Evolutionary conservation across 164 flowering plant species (phyloP).

Genomic region (Houttuynia cordata): DNA sequence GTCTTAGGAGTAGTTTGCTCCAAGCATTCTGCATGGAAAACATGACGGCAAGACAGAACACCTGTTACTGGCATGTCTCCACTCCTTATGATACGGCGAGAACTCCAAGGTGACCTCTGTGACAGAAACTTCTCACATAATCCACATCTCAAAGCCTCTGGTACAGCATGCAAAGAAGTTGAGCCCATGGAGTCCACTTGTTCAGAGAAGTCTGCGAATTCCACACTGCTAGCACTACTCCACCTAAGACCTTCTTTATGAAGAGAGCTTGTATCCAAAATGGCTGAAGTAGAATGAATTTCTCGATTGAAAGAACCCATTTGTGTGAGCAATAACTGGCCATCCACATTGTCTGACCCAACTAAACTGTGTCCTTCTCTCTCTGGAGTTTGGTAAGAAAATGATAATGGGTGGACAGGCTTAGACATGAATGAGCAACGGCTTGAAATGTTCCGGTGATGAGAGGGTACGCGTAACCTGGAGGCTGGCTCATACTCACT

Average conservation of each 20-base stretch:
- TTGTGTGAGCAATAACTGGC: neutral
- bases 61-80: conserved; percentile 91
- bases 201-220: conserved; percentile 56
- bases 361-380: conserved; percentile 24
- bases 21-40: conserved; percentile 89
- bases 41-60: conserved; percentile 76
- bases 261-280: conserved; percentile 24
- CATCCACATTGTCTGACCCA: conserved; percentile 4
- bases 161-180: conserved; percentile 14
- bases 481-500: conserved; percentile 51
- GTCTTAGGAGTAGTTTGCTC: conserved; percentile 69
- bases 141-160: conserved; percentile 49
- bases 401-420: conserved; percentile 64
- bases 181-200: conserved; percentile 33
- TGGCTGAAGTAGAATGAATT: conserved; percentile 7
- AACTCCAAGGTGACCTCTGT: conserved; percentile 88
- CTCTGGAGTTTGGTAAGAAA: conserved; percentile 21
- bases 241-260: conserved; percentile 33
- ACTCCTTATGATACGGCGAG: conserved; percentile 58
- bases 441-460: conserved; percentile 33
- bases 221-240: conserved; percentile 60
- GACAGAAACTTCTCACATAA: conserved; percentile 64
- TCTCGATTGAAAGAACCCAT: neutral
- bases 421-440: conserved; percentile 74
- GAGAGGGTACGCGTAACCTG: conserved; percentile 30